Conservation (phyloP, 257 asterid species). For the Solanum virginianum region DNA sequence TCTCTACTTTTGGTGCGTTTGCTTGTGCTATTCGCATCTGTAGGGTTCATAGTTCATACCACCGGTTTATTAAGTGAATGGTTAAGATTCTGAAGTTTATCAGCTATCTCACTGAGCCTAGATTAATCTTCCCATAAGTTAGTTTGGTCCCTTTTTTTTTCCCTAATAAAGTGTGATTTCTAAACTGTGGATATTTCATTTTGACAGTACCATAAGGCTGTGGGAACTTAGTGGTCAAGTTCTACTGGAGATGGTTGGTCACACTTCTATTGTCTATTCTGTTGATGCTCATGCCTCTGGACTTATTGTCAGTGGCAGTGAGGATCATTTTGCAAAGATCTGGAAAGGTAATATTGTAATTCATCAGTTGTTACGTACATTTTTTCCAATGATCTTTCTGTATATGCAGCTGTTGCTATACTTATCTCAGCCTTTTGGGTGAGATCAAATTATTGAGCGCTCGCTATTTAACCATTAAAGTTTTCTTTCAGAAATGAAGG, state of each 20-base stretch:
- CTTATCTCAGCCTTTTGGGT: not conserved
- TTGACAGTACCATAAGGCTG: slow-evolving; percentile 70
- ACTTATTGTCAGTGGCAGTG: slow-evolving; percentile 90
- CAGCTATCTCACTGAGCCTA: not conserved
- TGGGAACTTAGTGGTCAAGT: slow-evolving; percentile 85
- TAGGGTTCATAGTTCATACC: not conserved
- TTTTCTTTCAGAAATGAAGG: not conserved
- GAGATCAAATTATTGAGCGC: not conserved
- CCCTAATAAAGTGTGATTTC: not conserved
- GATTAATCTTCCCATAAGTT: not conserved
- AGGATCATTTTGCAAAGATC: slow-evolving; percentile 82
- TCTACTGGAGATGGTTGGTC: slow-evolving; percentile 95
- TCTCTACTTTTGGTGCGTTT: not conserved
- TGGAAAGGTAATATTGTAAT: slow-evolving; percentile 70
- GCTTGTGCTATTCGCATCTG: not conserved
- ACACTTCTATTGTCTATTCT: slow-evolving; percentile 81
- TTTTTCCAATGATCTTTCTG: not conserved
- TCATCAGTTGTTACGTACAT: not conserved
- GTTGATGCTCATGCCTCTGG: slow-evolving; percentile 87
- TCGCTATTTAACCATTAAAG: not conserved
- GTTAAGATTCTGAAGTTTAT: not conserved
- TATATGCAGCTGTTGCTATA: not conserved
- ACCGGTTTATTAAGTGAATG: not conserved
- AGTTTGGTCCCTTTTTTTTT: not conserved
- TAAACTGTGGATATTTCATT: slow-evolving; percentile 13